Evolutionary conservation across 768 basidiomycete genomes (phyloP).

Genomic region (Sarcodon aspratus): DNA sequence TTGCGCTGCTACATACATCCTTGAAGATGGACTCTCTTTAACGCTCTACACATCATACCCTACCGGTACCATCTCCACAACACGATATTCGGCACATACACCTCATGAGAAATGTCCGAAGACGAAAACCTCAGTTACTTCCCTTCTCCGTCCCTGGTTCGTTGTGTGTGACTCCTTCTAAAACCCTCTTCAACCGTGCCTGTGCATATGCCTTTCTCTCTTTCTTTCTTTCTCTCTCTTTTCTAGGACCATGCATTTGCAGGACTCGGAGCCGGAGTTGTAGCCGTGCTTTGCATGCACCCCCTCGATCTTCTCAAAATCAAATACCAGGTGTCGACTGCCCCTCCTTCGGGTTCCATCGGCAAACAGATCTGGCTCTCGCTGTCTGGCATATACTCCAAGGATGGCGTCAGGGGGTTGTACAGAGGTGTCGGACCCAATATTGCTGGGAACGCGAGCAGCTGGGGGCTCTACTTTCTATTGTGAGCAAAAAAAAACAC

Average conservation of each 20-base stretch:
- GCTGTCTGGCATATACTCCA: constrained; percentile 57
- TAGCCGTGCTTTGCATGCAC: constrained; percentile 92
- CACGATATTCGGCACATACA: no score
- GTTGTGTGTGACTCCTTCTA: background rate
- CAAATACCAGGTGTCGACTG: constrained; percentile 81
- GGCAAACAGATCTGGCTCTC: constrained; percentile 71
- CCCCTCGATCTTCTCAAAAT: constrained; percentile 94
- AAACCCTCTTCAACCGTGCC: background rate
- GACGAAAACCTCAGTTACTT: constrained; percentile 10
- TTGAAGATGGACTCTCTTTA: no score
- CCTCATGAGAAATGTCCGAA: background rate
- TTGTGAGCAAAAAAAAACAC: constrained; percentile 60
- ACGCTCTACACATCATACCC: no score
- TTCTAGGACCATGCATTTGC: constrained; percentile 88
- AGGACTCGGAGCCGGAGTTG: constrained; percentile 86
- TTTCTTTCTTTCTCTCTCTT: background rate
- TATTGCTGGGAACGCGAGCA: constrained; percentile 88
- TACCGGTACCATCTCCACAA: no score
- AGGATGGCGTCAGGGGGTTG: constrained; percentile 74
- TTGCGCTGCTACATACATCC: no score
- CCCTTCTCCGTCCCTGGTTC: constrained; percentile 18
- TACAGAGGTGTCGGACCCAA: constrained; percentile 89
- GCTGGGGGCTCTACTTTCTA: constrained; percentile 97
- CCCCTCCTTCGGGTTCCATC: constrained; percentile 43
- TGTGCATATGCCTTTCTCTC: background rate